These are phyloP conservation scores for Neonectria punicea DNA, from an alignment of 2,329 filamentous ascomycete species.

Conservation along the genomic window DNA sequence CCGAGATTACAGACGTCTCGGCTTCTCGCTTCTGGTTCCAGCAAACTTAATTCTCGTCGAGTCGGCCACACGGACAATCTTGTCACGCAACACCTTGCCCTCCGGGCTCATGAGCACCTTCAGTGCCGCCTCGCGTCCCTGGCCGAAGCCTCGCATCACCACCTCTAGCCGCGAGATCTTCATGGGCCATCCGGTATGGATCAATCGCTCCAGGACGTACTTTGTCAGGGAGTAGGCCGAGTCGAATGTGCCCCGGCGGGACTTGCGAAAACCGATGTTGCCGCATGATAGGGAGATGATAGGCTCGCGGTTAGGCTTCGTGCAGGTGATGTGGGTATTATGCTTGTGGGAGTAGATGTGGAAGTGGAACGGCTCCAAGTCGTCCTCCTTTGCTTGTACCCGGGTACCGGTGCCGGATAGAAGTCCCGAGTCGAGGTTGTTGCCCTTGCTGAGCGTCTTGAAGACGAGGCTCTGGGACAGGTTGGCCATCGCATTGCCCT, in stretches of 20 bases:
- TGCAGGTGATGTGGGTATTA: slow-evolving; percentile 94
- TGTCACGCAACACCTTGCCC: slow-evolving; percentile 77
- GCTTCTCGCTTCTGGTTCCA: slow-evolving; percentile 86
- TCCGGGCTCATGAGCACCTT: slow-evolving; percentile 91
- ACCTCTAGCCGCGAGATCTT: slow-evolving; percentile 84
- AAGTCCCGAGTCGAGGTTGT: slow-evolving; percentile 47
- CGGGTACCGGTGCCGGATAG: slow-evolving; percentile 40
- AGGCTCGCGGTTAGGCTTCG: slow-evolving; percentile 80
- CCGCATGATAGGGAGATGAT: slow-evolving; percentile 85
- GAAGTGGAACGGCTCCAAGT: slow-evolving; percentile 79
- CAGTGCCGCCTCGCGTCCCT: slow-evolving; percentile 85
- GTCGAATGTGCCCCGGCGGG: slow-evolving; percentile 84
- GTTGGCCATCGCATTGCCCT: slow-evolving; percentile 47
- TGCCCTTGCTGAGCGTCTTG: slow-evolving; percentile 49
- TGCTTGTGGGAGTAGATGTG: slow-evolving; percentile 90
- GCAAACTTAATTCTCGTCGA: slow-evolving; percentile 94
- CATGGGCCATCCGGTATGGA: slow-evolving; percentile 80
- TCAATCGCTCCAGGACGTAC: slow-evolving; percentile 84
- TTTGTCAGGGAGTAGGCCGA: slow-evolving; percentile 90
- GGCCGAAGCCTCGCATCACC: slow-evolving; percentile 84
- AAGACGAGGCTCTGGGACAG: slow-evolving; percentile 54
- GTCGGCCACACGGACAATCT: slow-evolving; percentile 85
- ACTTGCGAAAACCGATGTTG: slow-evolving; percentile 91
- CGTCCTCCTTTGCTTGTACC: slow-evolving; percentile 48
- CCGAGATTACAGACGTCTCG: slow-evolving; percentile 73